Percentiles rank a stretch among this genome's conserved stretches.
Conservation (phyloP, 148 eudicot species). For the Cornus suecica region DNA sequence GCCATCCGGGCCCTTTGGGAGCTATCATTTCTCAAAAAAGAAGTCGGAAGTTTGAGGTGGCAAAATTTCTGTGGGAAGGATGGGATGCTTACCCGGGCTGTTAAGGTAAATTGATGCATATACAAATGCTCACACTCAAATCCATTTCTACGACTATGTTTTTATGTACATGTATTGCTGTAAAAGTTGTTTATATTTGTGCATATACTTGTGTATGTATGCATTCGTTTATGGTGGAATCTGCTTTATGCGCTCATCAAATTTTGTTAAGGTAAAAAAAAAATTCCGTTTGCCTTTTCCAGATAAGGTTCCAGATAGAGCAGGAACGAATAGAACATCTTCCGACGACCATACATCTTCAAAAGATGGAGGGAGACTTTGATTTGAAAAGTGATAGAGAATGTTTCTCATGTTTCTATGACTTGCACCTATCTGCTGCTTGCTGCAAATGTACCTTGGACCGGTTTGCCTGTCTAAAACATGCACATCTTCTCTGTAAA, state of each 20-base stretch:
- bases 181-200: not conserved
- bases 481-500: conserved; percentile 35
- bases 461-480: conserved; percentile 55
- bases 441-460: conserved; percentile 52
- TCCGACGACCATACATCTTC: conserved; percentile 13
- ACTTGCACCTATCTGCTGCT: conserved; percentile 51
- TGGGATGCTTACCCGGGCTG: conserved; percentile 50
- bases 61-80: conserved; percentile 48
- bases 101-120: conserved; percentile 35
- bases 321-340: conserved; percentile 35
- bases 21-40: conserved; percentile 25
- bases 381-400: conserved; percentile 49
- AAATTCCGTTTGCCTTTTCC: conserved; percentile 3
- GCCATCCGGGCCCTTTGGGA: conserved; percentile 50
- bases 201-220: not conserved
- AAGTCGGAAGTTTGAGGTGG: conserved; percentile 38
- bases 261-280: not conserved
- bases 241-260: not conserved
- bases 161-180: not conserved
- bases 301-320: conserved; percentile 51
- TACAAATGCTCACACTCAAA: not conserved
- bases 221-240: not conserved
- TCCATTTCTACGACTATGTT: not conserved
- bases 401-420: conserved; percentile 57
- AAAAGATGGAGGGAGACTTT: conserved; percentile 42